Percentiles rank a stretch among this genome's conserved stretches.
These are phyloP conservation scores for Typha latifolia DNA, from an alignment of 176 grass and related monocot genomes.

Conservation along the genomic window DNA sequence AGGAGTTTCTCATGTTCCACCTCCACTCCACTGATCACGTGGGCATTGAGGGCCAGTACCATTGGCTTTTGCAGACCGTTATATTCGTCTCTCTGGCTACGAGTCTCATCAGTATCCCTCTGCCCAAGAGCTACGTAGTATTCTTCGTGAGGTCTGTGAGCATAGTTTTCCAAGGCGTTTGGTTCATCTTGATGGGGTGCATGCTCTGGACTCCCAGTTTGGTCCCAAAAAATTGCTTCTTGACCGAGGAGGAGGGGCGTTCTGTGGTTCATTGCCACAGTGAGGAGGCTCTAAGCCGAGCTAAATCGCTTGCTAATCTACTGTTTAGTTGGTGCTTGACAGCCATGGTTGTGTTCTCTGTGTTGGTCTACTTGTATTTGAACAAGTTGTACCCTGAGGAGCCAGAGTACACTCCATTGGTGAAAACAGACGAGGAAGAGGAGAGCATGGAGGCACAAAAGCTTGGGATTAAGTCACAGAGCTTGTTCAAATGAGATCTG, in stretches of 20 bases:
- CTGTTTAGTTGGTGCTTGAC: constrained; percentile 62
- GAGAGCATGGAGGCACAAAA: constrained; percentile 8
- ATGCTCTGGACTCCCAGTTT: constrained; percentile 52
- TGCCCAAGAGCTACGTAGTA: constrained; percentile 43
- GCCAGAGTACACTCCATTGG: constrained; percentile 29
- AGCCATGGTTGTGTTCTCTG: constrained; percentile 33
- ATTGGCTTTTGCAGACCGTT: constrained; percentile 64
- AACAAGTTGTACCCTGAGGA: constrained; percentile 31
- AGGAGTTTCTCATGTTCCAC: constrained; percentile 56
- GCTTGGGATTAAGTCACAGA: constrained; percentile 3
- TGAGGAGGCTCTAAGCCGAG: constrained; percentile 40
- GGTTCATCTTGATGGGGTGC: constrained; percentile 51
- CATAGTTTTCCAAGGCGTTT: constrained; percentile 58
- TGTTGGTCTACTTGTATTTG: constrained; percentile 34
- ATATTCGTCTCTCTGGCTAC: constrained; percentile 40
- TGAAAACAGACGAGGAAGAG: constrained; percentile 7
- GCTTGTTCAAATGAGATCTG: too few relatives aligned
- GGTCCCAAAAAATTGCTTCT: constrained; percentile 37
- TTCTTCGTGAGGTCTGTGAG: constrained; percentile 42
- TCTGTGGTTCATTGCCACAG: constrained; percentile 35
- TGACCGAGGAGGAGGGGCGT: constrained; percentile 46
- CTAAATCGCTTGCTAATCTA: constrained; percentile 57
- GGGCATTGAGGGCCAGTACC: constrained; percentile 65
- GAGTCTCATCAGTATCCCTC: constrained; percentile 33
- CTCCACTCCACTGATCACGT: constrained; percentile 64